Conservation (phyloP, 2,329 filamentous ascomycete genomes). For the Paracorniculantispora psalliotae region DNA sequence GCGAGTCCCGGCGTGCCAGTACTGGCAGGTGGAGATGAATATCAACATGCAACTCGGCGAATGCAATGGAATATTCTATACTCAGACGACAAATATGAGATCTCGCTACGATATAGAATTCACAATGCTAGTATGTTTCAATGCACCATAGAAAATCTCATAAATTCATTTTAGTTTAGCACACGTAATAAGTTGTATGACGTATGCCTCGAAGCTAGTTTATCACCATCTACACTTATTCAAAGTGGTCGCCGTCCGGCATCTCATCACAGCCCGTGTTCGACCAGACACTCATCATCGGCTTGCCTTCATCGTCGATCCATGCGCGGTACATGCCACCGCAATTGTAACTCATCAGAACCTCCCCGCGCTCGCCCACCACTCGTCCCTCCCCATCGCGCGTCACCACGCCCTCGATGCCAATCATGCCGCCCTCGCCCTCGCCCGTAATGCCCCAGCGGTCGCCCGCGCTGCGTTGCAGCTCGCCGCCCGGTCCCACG, state of each 20-base stretch:
- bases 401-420: constrained; percentile 58
- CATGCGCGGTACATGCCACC: constrained; percentile 84
- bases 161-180: too few relatives aligned
- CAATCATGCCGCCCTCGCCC: constrained; percentile 81
- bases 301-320: constrained; percentile 56
- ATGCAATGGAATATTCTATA: too few relatives aligned
- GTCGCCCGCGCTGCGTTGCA: constrained; percentile 68
- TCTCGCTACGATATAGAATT: too few relatives aligned
- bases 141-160: too few relatives aligned
- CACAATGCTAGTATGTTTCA: too few relatives aligned
- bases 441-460: constrained; percentile 71
- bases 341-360: constrained; percentile 78
- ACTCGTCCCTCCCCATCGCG: constrained; percentile 38
- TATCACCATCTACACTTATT: neutral
- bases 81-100: too few relatives aligned
- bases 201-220: too few relatives aligned
- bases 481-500: constrained; percentile 64
- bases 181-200: too few relatives aligned
- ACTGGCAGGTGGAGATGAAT: too few relatives aligned
- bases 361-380: constrained; percentile 39
- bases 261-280: constrained; percentile 24
- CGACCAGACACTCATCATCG: constrained; percentile 44
- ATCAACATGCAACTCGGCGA: too few relatives aligned
- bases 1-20: too few relatives aligned
- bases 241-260: constrained; percentile 10